A percentile compares a stretch with the other conserved stretches of the same genome.
Evolutionary conservation across 1,139 yeast genomes (phyloP).

Genomic region (Saccharomycopsis hybrid): DNA sequence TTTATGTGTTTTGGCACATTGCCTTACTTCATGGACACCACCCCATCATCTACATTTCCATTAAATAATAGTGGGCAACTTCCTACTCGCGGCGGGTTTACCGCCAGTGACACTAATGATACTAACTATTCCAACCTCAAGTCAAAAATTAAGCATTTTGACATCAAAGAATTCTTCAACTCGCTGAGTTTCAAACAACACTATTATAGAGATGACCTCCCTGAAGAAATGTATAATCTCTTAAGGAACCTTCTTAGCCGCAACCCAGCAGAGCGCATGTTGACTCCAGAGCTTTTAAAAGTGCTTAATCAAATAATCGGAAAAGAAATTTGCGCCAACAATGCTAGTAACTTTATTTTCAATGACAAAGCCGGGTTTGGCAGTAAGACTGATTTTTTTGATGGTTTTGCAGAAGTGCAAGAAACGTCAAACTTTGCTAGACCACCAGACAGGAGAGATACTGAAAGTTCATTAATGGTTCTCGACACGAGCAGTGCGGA

Average conservation of each 20-base stretch:
- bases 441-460: too few relatives aligned
- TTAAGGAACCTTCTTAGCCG: slow-evolving; percentile 33
- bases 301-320: slow-evolving; percentile 25
- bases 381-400: too few relatives aligned
- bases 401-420: too few relatives aligned
- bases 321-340: too few relatives aligned
- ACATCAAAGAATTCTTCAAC: slow-evolving; percentile 24
- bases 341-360: too few relatives aligned
- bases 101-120: slow-evolving; percentile 13
- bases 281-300: slow-evolving; percentile 35
- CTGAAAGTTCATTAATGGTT: too few relatives aligned
- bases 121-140: slow-evolving; percentile 28
- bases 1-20: slow-evolving; percentile 63
- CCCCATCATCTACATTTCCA: slow-evolving; percentile 30
- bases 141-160: slow-evolving; percentile 34
- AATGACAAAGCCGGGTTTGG: too few relatives aligned
- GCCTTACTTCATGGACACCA: slow-evolving; percentile 39
- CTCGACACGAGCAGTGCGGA: too few relatives aligned
- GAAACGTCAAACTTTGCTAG: too few relatives aligned
- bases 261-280: slow-evolving; percentile 37
- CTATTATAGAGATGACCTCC: slow-evolving; percentile 32
- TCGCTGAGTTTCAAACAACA: slow-evolving; percentile 22
- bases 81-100: slow-evolving; percentile 26
- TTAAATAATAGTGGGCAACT: too few relatives aligned
- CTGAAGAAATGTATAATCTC: slow-evolving; percentile 35